Percentiles rank a stretch among this genome's conserved stretches.
Evolutionary conservation across 371 early-diverging fungal genomes (phyloP).

Genomic region (Blakeslea trispora): DNA sequence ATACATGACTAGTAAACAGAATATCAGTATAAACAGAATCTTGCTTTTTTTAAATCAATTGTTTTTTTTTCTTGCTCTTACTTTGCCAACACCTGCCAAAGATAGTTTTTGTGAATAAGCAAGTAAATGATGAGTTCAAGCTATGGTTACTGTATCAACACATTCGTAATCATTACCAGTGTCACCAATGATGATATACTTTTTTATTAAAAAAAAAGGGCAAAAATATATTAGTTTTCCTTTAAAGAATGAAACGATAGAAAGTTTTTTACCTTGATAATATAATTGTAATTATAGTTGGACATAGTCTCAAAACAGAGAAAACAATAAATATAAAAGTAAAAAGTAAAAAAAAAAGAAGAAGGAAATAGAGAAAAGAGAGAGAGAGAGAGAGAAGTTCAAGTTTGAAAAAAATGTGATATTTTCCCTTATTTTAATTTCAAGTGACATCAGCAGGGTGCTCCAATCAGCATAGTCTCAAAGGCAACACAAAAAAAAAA

Average conservation of each 20-base stretch:
- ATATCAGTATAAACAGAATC: neutral
- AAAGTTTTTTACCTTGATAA: slow-evolving; percentile 48
- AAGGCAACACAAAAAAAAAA: neutral
- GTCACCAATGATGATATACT: slow-evolving; percentile 85
- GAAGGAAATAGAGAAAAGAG: no score
- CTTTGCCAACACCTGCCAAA: slow-evolving; percentile 71
- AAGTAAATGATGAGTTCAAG: no score
- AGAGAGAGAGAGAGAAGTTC: no score
- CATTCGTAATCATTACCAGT: slow-evolving; percentile 57
- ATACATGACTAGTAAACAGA: slow-evolving; percentile 67
- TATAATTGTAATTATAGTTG: slow-evolving; percentile 55
- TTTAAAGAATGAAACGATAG: slow-evolving; percentile 1
- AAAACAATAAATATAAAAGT: no score
- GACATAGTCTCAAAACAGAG: slow-evolving; percentile 43
- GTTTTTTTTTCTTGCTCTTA: slow-evolving; percentile 26
- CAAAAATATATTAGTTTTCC: neutral
- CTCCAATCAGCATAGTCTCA: no score
- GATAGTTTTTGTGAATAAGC: neutral
- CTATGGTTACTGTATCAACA: no score
- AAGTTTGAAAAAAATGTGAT: no score
- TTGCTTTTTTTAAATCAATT: slow-evolving; percentile 4
- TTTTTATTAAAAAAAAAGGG: neutral
- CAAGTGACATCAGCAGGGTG: no score
- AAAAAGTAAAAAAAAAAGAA: no score
- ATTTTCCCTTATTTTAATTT: no score